Base-by-base conservation (phyloP, 371 early-diverging fungal species). In the Apophysomyces ossiformis region DNA sequence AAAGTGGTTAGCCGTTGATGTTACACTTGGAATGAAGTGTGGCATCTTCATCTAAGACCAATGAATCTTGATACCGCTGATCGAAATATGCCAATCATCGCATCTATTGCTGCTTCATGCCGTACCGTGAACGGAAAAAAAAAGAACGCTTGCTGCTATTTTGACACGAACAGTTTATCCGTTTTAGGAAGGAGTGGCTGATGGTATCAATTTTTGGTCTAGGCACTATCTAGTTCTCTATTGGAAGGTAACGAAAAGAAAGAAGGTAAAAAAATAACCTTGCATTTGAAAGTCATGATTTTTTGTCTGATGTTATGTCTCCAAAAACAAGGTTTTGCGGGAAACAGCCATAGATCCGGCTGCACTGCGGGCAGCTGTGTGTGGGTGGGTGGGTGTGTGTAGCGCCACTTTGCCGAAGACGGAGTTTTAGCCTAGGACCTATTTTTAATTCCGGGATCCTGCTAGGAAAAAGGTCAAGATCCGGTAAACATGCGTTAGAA, bases 171-270 rank as follows among this genome's bases (percentile, higher is more conserved):
- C 21, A 11, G 7, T 9, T n/a, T 32, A 21, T 26, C 54, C 21
- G 18, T 50, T 50, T 50, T 50, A 50, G 54, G 54, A 50, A 50
- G 21, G 21, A 50, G 54, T 50, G 54, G 54, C 54, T 50, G 54
- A 50, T 50, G 54, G 21, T 18, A 5, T 9, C 7, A 21, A 1
- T n/a, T 21, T 50, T 50, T 50, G 54, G 54, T 50, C 54, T 50
- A 50, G 54, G 54, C 54, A 50, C n/a, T 21, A 21, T 50, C n/a
- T 21, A 2, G 21, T 7, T 6, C n/a, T 21, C 9, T 21, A 50
- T 50, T 50, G 11, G 21, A 50, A 50, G 21, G 54, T 32, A 32
- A 50, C 9, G 35, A 21, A 21, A 18, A 50, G 5, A 16, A n/a
- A 7, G 21, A 50, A n/a, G 9, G 5, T 18, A 50, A 21, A 50